Evolutionary conservation across 2,329 filamentous ascomycete species (phyloP), one percentile per base, ranked within the genome.

Genomic region (Dactylella cylindrospora): DNA sequence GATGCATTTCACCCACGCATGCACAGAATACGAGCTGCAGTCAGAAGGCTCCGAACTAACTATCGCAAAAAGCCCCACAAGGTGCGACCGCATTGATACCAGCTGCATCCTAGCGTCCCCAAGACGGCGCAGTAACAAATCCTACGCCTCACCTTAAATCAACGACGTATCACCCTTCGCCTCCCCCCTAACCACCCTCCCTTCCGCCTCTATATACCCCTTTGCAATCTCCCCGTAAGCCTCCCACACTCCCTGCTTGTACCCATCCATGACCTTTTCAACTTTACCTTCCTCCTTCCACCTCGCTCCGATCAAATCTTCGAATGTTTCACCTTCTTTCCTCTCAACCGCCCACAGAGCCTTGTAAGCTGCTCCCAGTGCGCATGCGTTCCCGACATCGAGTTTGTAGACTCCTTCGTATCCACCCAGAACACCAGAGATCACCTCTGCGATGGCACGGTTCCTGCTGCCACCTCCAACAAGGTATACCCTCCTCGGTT

Each of bases 311-410:
- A 98, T 85, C 66, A 95, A 77, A 64, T 91, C 85, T 71, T 97
- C 93, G 74, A 97, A 97, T 3, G 80, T 88, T 79, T 95, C 84
- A 13, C 77, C 78, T 0, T 68, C 72, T 19, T 73, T 73, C 40
- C 87, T 77, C 76, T 93, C 89, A 51, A 89, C 77, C 0, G 86
- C 90, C 93, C 93, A 98, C 0, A 95, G 84, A 10, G 93, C 91
- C 76, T 97, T 97, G 75, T 97, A 96, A 20, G 91, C 91, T 5
- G 89, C 89, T 10, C 93, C 93, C 10, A 97, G 75, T 8, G 91
- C 93, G 74, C 93, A 98, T 2, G 93, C 91, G 74, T 95, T 96
- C 20, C 93, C 91, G 3, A 97, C 89, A 71, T 97, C 90, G 10
- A 98, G 82, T 74, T 86, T 87, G 75, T 89, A 98, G 20, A 97